Base-by-base conservation (phyloP, 768 basidiomycete species). In the Fomitopsis pulvina region DNA sequence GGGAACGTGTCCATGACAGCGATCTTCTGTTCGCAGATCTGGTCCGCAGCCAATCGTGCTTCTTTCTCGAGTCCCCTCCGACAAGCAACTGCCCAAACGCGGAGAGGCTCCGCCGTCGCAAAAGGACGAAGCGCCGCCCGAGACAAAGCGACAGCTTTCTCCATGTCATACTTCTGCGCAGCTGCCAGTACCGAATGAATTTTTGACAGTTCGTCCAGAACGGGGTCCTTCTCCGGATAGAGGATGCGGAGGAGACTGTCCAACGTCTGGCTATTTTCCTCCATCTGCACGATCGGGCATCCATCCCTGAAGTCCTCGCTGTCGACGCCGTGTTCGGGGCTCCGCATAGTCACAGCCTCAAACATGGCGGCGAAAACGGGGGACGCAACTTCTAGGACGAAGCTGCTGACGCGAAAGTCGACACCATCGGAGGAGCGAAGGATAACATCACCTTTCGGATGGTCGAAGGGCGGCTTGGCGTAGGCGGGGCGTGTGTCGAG, bases 381-480 rank as follows among this genome's bases (percentile, higher is more conserved):
- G 1, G 65, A 66, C 0, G 64, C 62, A 11, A 57, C 47, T 25
- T 55, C 32, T 1, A 68, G 56, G 10, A 62, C 60, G 18, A 49
- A 27, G 22, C 57, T 57, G 51, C 56, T 58, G 21, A 58, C 59
- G 24, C 50, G 57, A 48, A 63, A 63, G 32, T 57, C 50, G 46
- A 56, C 54, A 21, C 43, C 43, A 42, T 65, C 65, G 20, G 52
- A 52, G 11, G 66, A 60, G 10, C 54, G 58, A 28, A 65, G 49
- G 34, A 63, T 56, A n/a, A 64, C 47, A 47, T 64, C 62, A 16
- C 53, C 47, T 3, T 24, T 21, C 22, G 41, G 28, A 54, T 74
- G 63, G 55, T 80, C 65, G 27, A 81, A 81, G 7, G 57, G 57
- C 41, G 41, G 14, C 34, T 12, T 16, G 4, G 34, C 34, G 14